A percentile compares a stretch with the other conserved stretches of the same genome.
Evolutionary conservation across 164 flowering plant genomes (phyloP).

Genomic region (Stephania cephalantha): DNA sequence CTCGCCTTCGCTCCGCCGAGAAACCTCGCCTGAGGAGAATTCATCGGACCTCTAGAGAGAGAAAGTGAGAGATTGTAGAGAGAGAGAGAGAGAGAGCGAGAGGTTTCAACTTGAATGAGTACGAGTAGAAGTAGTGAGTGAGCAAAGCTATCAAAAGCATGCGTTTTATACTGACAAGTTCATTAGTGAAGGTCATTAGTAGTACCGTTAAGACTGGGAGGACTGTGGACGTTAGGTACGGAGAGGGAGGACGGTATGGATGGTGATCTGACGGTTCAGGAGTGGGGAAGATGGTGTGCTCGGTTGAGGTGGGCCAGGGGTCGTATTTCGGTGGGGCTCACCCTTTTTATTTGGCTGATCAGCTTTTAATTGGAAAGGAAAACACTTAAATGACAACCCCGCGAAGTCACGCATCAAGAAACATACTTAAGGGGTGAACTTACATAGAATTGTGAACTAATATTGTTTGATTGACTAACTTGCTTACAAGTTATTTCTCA

Average conservation of each 20-base stretch:
- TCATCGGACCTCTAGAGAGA: slow-evolving; percentile 22
- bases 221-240: neutral
- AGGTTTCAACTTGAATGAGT: too few species aligned
- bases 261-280: neutral
- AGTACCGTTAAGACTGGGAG: neutral
- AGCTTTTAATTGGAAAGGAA: too few species aligned
- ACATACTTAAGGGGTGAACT: too few species aligned
- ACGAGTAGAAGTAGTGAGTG: too few species aligned
- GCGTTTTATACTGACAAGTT: neutral
- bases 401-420: too few species aligned
- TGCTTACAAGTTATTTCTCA: too few species aligned
- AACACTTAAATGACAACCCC: too few species aligned
- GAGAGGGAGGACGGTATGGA: neutral
- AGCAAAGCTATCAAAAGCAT: neutral
- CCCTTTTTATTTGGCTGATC: neutral
- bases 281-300: neutral
- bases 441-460: too few species aligned
- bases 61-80: slow-evolving; percentile 13
- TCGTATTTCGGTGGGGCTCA: neutral
- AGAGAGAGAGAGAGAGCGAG: neutral
- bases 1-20: slow-evolving; percentile 26
- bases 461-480: too few species aligned
- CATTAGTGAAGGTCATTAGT: neutral
- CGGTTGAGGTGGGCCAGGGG: neutral
- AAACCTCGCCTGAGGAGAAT: slow-evolving; percentile 23